phyloP scores from a whole-genome alignment of 768 basidiomycete genomes.

The Mycena galericulata region DNA sequence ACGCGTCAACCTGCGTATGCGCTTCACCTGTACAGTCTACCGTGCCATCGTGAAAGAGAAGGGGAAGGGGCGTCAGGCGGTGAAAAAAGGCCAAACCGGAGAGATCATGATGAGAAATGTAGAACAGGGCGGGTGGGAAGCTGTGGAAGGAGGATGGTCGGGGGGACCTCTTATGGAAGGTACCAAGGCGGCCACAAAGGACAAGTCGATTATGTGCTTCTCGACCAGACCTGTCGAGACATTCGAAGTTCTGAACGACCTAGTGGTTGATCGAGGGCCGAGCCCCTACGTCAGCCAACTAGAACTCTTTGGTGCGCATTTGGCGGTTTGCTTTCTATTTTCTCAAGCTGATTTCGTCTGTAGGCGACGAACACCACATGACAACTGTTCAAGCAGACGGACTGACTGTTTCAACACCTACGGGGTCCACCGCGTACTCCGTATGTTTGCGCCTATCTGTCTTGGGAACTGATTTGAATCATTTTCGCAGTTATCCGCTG shows the following conservation, averaged over 20 bases:
- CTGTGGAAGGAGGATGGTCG: slow-evolving; percentile 84
- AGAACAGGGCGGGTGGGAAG: slow-evolving; percentile 95
- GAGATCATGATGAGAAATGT: slow-evolving; percentile 97
- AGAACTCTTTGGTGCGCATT: slow-evolving; percentile 90
- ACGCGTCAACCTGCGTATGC: slow-evolving; percentile 97
- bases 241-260: slow-evolving; percentile 96
- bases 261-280: slow-evolving; percentile 97
- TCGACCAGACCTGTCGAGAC: slow-evolving; percentile 94
- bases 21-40: slow-evolving; percentile 99
- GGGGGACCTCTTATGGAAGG: slow-evolving; percentile 57
- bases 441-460: slow-evolving; percentile 57
- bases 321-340: slow-evolving; percentile 1
- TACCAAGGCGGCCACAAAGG: slow-evolving; percentile 68
- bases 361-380: slow-evolving; percentile 99
- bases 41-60: slow-evolving; percentile 86
- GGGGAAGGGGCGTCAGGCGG: slow-evolving; percentile 77
- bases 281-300: slow-evolving; percentile 97
- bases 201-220: slow-evolving; percentile 99
- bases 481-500: slow-evolving; percentile 81
- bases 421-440: slow-evolving; percentile 98
- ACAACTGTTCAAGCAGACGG: slow-evolving; percentile 99
- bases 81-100: slow-evolving; percentile 93
- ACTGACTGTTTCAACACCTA: slow-evolving; percentile 94
- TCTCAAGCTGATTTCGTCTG: slow-evolving; percentile 23
- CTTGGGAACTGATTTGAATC: slow-evolving; percentile 21